Base-by-base conservation (phyloP, 1,284 basidiomycete genomes). In the Ceratorhiza oryzae-sativae region DNA sequence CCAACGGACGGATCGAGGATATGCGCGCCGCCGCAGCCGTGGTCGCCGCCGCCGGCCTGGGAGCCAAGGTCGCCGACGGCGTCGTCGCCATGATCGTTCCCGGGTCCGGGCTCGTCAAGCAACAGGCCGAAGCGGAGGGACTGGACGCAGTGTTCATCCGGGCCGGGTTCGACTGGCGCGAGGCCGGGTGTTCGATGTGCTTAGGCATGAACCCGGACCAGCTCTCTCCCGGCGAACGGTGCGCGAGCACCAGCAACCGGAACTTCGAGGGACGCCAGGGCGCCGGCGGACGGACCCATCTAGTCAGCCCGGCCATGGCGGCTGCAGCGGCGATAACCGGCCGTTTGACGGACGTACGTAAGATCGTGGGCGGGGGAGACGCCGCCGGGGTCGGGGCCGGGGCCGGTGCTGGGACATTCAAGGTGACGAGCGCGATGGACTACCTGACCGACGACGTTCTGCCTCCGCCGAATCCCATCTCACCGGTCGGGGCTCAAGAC, bases 121-220 rank as follows among this genome's bases (percentile, higher is more conserved):
- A 95, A 78, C 96, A 97, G 79, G 94, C 96, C 15, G 95, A 98
- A 82, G 91, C 89, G 30, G 95, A 98, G 79, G 95, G 95, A 46
- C 85, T 98, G 73, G 95, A 97, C 78, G 86, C 86, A 71, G 84
- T 98, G 78, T 96, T 98, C 86, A 94, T 90, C 81, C 91, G 93
- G 63, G 95, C 95, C 32, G 96, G 96, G 23, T 98, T 97, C 78
- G 96, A 98, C 80, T 98, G 95, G 95, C 88, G 95, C 73, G 96
- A 98, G 82, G 96, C 96, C 34, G 95, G 95, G 36, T 98, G 95
- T 80, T 98, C 96, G 36, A 98, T 98, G 96, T 98, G 95, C 82
- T 81, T 98, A 75, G 96, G 95, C 51, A 98, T 98, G 96, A 98
- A 98, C 82, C 94, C 95, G 10, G 95, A 98, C 82, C 94, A 97